Conservation (phyloP, 2,329 filamentous ascomycete genomes). For the Talaromyces sp. region DNA sequence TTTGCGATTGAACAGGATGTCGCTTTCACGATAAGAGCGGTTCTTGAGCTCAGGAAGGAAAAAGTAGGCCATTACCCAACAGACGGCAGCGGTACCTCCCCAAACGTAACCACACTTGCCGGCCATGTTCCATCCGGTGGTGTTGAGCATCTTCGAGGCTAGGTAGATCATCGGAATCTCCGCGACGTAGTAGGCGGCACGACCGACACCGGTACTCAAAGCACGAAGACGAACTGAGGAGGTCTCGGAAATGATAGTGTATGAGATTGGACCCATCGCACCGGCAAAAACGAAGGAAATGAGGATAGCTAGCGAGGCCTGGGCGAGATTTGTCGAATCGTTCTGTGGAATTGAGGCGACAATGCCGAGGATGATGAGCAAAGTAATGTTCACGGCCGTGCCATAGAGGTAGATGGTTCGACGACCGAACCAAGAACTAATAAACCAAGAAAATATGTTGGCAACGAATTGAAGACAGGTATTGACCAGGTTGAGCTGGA, state of each 20-base stretch:
- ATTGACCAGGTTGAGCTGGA: slow-evolving; percentile 28
- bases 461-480: slow-evolving; percentile 41
- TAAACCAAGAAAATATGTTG: slow-evolving; percentile 48
- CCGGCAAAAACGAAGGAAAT: slow-evolving; percentile 53
- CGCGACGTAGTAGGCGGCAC: slow-evolving; percentile 48
- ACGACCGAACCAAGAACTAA: slow-evolving; percentile 35
- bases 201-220: slow-evolving; percentile 52
- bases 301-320: slow-evolving; percentile 46
- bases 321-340: slow-evolving; percentile 23
- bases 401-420: slow-evolving; percentile 37
- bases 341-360: slow-evolving; percentile 12
- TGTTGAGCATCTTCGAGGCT: slow-evolving; percentile 30
- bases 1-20: slow-evolving; percentile 38
- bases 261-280: slow-evolving; percentile 52
- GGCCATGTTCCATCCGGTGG: slow-evolving; percentile 34
- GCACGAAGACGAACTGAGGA: slow-evolving; percentile 51
- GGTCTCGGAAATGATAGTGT: slow-evolving; percentile 50
- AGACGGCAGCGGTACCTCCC: slow-evolving; percentile 31
- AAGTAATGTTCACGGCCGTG: slow-evolving; percentile 23
- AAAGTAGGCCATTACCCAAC: slow-evolving; percentile 36
- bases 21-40: slow-evolving; percentile 39
- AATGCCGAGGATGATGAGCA: slow-evolving; percentile 28
- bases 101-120: slow-evolving; percentile 40
- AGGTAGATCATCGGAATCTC: slow-evolving; percentile 44
- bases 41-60: slow-evolving; percentile 39